Conservation (phyloP, 306 rosid species). For the Cicer chorassanicum region DNA sequence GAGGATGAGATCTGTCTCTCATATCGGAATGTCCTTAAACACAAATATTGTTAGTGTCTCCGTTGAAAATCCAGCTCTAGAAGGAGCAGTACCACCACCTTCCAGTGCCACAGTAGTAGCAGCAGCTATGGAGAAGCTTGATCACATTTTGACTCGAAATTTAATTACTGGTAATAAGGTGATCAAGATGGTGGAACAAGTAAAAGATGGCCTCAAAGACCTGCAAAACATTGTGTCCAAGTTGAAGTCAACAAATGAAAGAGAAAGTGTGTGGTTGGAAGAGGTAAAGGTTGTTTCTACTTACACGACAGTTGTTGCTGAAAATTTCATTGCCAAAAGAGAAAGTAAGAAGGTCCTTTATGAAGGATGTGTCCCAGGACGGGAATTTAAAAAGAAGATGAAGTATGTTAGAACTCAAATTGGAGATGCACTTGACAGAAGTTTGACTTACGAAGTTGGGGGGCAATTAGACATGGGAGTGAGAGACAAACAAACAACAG, state of each 20-base stretch:
- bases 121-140: slow-evolving; percentile 15
- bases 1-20: not conserved
- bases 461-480: not conserved
- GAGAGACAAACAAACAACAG: not conserved
- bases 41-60: not conserved
- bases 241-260: not conserved
- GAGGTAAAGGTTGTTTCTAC: slow-evolving; percentile 26
- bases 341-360: not conserved
- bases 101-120: not conserved
- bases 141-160: not conserved
- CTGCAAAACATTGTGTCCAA: not conserved
- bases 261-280: slow-evolving; percentile 30
- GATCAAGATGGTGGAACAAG: not conserved
- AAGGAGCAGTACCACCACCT: not conserved
- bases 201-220: not conserved
- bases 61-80: slow-evolving; percentile 12
- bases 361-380: too few species aligned
- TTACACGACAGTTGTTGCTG: not conserved
- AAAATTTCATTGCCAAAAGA: slow-evolving; percentile 23
- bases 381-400: slow-evolving; percentile 23
- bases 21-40: not conserved
- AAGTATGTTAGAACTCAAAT: not conserved
- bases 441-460: slow-evolving; percentile 29
- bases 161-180: not conserved
- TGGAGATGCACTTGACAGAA: slow-evolving; percentile 15